Evolutionary conservation across 257 asterid genomes (phyloP), one percentile per base, ranked within the genome.

Genomic region (Catharanthus roseus): DNA sequence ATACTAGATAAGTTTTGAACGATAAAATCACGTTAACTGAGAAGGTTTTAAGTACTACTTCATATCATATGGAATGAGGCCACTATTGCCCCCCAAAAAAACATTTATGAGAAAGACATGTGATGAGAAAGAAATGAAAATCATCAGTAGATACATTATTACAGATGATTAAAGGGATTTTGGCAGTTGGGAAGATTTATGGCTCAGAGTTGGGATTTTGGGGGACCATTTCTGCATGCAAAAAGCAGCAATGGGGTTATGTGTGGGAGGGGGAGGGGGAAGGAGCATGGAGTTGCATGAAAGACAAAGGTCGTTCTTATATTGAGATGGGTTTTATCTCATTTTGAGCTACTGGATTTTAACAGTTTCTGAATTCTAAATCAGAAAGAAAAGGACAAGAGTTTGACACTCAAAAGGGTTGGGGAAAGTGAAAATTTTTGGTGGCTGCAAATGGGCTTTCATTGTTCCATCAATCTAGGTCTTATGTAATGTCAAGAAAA

Each of bases 301-400:
- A 85, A 84, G 86, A 86, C 90, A 91, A 87, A 85, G 84, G 86
- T 67, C 39, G 82, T 74, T 83, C 80, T 67, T 83, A 85, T 79
- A 83, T 78, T 55, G 79, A 61, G 90, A 80, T 81, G 76, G 80
- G 73, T 74, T 38, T 73, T 76, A 78, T 79, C 83, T 60, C 79
- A 78, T 81, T 75, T 78, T 69, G 73, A 66, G 86, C 86, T 83
- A 86, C 72, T 84, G 88, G 86, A 56, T 72, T 75, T 72, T 77
- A 81, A 77, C 77, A 69, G 86, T 44, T 70, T 74, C 74, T 77
- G 77, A 53, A 62, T 63, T 50, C 57, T 38, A 67, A 73, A 78
- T 23, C 57, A 29, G 70, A 39, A 75, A 56, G 69, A 57, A 65
- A 77, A 80, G 86, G 86, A 81, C 84, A 84, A 79, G 70, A 68